phyloP scores from a whole-genome alignment of 139 green algal species.

The Astrephomene gubernaculifera region DNA sequence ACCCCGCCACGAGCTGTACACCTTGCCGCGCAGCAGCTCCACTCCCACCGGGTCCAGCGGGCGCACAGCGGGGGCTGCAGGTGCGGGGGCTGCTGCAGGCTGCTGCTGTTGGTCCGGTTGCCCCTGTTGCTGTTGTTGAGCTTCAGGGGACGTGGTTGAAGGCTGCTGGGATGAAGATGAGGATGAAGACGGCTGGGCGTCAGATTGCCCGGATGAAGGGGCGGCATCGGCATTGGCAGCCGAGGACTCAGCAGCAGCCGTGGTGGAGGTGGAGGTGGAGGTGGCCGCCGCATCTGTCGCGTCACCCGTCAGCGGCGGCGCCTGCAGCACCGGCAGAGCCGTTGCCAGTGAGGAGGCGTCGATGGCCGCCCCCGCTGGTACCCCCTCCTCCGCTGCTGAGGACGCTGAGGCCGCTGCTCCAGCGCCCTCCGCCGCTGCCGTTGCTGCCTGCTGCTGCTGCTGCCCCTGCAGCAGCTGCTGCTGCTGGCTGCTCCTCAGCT shows the following conservation, averaged over 20 bases:
- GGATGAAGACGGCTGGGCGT: too few relatives aligned
- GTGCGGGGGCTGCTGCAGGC: slow-evolving; percentile 5
- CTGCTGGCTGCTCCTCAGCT: neutral
- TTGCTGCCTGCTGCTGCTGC: neutral
- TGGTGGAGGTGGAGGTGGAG: neutral
- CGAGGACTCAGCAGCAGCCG: neutral
- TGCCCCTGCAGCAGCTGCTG: neutral
- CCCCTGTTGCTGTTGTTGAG: too few relatives aligned
- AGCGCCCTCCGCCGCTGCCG: neutral
- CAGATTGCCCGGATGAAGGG: too few relatives aligned
- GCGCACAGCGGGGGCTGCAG: neutral
- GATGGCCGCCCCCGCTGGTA: neutral
- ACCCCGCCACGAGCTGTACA: slow-evolving; percentile 63
- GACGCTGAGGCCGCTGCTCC: neutral
- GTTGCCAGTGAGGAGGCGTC: too few relatives aligned
- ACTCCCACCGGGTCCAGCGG: slow-evolving; percentile 54
- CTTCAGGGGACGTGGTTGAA: too few relatives aligned
- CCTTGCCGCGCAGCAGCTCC: slow-evolving; percentile 66
- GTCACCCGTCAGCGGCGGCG: slow-evolving; percentile 15
- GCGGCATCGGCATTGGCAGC: neutral
- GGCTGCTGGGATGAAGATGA: too few relatives aligned
- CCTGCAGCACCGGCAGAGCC: neutral
- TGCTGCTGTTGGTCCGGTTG: too few relatives aligned
- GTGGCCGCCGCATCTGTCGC: neutral
- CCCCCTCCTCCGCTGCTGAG: neutral